Evolutionary conservation across 2,329 filamentous ascomycete species (phyloP), one percentile per base, ranked within the genome.

Genomic region (Penicillium vulpinum): DNA sequence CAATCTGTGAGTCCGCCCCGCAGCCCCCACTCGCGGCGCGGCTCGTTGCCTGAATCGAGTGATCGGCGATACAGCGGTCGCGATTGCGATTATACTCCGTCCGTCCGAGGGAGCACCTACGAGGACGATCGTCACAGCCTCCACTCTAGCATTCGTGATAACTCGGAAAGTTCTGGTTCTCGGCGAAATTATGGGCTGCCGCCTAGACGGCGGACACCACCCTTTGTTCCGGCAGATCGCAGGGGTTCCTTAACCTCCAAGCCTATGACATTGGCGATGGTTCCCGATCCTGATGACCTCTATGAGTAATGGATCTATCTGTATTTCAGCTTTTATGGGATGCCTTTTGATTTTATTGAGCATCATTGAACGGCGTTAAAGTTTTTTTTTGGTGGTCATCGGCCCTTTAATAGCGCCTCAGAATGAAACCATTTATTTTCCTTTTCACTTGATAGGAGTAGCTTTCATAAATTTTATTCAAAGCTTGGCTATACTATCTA

Each of bases 271-370:
- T 59, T 69, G 52, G 62, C 67, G 0, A 75, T 75, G 73, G 73
- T 75, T 6, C 70, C 72, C 22, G 68, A 73, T 53, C 60, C 68
- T 11, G 73, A 75, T 10, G 72, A 75, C 36, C 63, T 75, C 22
- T 75, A 72, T 56, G 68, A 68, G 50, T 75, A 51, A 62, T 49
- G 31, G 48, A 9, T 41, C 29, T 38, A 13, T 29, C 2, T 15
- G 8, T 33, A 18, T 26, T 49, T 21, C 8, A n/a, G 36, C n/a
- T n/a, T n/a, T 48, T 24, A 8, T 13, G 18, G 51, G 18, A 52
- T 46, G 31, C 40, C 39, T 45, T 33, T 26, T 22, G 18, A 9
- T 28, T 54, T 43, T 22, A 15, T 47, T 53, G 7, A 47, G 50
- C 43, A 39, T 38, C 36, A 43, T 54, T 57, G 29, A 29, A 15